Percentiles rank a stretch among this genome's conserved stretches.
Conservation (phyloP, 305 asterid species). For the Fraxinus nigra region DNA sequence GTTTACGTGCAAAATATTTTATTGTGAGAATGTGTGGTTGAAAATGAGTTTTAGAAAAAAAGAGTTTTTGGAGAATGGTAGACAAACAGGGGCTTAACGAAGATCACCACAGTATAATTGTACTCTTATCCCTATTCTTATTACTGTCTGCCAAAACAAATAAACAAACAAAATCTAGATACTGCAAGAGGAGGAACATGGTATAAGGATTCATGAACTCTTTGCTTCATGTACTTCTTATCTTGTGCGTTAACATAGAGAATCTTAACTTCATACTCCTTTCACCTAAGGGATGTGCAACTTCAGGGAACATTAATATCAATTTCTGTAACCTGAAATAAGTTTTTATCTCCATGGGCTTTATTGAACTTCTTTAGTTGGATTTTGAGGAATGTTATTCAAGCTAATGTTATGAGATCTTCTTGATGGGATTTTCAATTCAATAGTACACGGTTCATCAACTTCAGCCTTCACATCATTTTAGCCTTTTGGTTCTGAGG, state of each 20-base stretch:
- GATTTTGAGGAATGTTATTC: not conserved
- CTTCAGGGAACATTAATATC: not conserved
- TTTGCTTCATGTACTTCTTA: not conserved
- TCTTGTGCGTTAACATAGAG: not conserved
- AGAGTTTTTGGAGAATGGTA: too few species aligned
- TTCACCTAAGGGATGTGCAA: not conserved
- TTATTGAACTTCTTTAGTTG: not conserved
- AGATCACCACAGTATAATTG: not conserved
- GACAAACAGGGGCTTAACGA: not conserved
- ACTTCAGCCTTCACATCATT: not conserved
- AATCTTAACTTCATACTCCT: not conserved
- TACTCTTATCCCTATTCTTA: not conserved
- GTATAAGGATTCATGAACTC: not conserved
- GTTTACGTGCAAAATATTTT: too few species aligned
- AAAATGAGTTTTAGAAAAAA: too few species aligned
- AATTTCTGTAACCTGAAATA: not conserved
- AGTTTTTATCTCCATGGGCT: not conserved
- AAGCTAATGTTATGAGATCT: not conserved
- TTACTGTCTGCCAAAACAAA: not conserved
- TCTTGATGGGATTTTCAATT: not conserved
- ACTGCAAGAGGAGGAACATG: not conserved
- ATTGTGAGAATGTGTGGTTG: too few species aligned
- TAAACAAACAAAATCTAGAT: not conserved
- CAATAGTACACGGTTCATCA: slow-evolving; percentile 2
- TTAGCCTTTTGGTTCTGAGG: slow-evolving; percentile 9